Percentiles rank a stretch among this genome's conserved stretches.
These are phyloP conservation scores for Sporothrix curviconia DNA, from an alignment of 2,329 filamentous ascomycete genomes.

Conservation along the genomic window DNA sequence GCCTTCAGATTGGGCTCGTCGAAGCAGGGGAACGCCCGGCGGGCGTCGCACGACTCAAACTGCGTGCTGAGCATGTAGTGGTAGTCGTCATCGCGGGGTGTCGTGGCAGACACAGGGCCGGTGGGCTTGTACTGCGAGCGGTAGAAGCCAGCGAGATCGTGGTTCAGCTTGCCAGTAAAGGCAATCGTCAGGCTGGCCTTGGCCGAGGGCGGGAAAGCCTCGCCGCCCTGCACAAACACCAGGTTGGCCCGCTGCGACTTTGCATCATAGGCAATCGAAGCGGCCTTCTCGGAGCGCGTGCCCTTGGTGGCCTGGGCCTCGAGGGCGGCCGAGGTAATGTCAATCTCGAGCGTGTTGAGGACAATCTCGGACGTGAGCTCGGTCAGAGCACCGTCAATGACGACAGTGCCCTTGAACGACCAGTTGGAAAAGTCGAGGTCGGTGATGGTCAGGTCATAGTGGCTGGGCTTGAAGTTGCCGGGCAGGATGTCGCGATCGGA, in stretches of 20 bases:
- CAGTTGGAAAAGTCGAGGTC: slow-evolving; percentile 69
- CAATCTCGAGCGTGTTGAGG: slow-evolving; percentile 80
- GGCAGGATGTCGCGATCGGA: slow-evolving; percentile 56
- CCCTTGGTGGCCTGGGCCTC: slow-evolving; percentile 51
- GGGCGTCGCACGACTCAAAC: slow-evolving; percentile 93
- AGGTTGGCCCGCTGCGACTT: slow-evolving; percentile 79
- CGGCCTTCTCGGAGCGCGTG: slow-evolving; percentile 52
- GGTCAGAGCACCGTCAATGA: slow-evolving; percentile 66
- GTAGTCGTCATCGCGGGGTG: slow-evolving; percentile 64
- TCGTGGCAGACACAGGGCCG: slow-evolving; percentile 60
- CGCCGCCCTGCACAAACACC: slow-evolving; percentile 54
- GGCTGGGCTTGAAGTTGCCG: slow-evolving; percentile 65
- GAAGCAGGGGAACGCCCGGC: slow-evolving; percentile 93
- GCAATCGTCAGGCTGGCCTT: slow-evolving; percentile 54
- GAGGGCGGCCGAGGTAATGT: slow-evolving; percentile 61
- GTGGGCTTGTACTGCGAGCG: slow-evolving; percentile 72
- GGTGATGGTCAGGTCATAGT: slow-evolving; percentile 78
- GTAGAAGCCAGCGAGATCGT: slow-evolving; percentile 98
- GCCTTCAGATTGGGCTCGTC: slow-evolving; percentile 97
- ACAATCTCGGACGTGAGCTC: slow-evolving; percentile 69
- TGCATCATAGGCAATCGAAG: slow-evolving; percentile 70
- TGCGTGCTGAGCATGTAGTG: slow-evolving; percentile 87
- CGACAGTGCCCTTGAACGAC: slow-evolving; percentile 77
- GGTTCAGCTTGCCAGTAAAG: slow-evolving; percentile 76
- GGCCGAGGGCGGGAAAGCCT: slow-evolving; percentile 52